Conservation (phyloP, 768 basidiomycete species). For the Tulasnella sp. region DNA sequence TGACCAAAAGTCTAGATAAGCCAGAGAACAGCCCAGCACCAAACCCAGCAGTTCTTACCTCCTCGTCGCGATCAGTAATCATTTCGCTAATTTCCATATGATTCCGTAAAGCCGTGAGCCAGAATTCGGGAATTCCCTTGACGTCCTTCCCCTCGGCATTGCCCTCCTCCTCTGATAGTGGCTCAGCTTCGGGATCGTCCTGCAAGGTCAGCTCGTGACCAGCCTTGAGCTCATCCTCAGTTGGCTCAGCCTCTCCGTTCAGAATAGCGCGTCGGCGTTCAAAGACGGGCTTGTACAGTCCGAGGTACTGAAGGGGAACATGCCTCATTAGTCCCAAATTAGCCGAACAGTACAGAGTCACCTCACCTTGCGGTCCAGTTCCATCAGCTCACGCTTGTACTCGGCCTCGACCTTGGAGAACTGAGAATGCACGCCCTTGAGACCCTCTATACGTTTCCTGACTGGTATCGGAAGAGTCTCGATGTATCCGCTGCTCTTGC, state of each 20-base stretch:
- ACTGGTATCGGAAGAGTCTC: conserved; percentile 73
- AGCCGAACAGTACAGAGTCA: conserved; percentile 14
- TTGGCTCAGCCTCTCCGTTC: conserved; percentile 59
- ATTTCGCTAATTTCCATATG: conserved; percentile 75
- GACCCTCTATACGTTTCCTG: conserved; percentile 74
- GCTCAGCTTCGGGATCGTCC: conserved; percentile 42
- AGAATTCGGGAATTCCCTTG: conserved; percentile 83
- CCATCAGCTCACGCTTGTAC: conserved; percentile 90
- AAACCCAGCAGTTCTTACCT: conserved; percentile 20
- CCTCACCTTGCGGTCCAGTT: conserved; percentile 87
- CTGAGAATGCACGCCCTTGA: conserved; percentile 89
- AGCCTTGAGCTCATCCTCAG: conserved; percentile 68
- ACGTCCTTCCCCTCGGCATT: conserved; percentile 20
- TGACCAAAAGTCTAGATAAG: background rate
- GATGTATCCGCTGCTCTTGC: conserved; percentile 90
- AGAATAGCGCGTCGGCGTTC: conserved; percentile 78
- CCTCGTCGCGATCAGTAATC: conserved; percentile 86
- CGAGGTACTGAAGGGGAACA: conserved; percentile 26
- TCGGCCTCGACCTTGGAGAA: conserved; percentile 84
- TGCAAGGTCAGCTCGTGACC: conserved; percentile 64
- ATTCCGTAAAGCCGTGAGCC: conserved; percentile 93
- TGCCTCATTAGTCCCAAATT: conserved; percentile 7
- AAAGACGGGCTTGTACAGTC: conserved; percentile 56
- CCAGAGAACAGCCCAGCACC: no score
- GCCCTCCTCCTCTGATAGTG: conserved; percentile 20